These are phyloP conservation scores for Chlorella ohadii DNA, from an alignment of 139 green algal species.

Conservation along the genomic window DNA sequence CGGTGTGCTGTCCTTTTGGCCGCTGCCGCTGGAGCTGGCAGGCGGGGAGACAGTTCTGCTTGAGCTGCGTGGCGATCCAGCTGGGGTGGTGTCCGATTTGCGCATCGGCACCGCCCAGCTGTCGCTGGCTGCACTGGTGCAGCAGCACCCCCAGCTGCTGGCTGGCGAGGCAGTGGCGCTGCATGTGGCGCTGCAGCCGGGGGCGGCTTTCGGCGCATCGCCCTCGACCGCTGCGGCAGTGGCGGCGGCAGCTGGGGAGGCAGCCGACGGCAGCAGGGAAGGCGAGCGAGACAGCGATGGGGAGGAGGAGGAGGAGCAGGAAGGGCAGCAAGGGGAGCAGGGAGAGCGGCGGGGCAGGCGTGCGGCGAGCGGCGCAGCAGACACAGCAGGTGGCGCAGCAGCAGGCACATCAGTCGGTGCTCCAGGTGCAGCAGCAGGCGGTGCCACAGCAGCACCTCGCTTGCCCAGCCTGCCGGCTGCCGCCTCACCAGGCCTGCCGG, in stretches of 20 bases:
- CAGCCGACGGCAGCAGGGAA: not conserved
- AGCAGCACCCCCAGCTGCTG: conserved; percentile 14
- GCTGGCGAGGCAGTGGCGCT: not conserved
- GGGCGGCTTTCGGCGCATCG: not conserved
- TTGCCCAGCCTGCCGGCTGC: no score
- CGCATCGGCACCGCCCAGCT: conserved; percentile 19
- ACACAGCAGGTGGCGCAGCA: no score
- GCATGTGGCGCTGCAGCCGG: not conserved
- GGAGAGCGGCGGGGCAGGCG: not conserved
- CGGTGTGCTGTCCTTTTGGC: conserved; percentile 11
- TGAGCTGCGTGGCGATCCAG: conserved; percentile 31
- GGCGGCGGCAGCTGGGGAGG: not conserved
- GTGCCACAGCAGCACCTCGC: no score
- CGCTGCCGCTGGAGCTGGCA: conserved; percentile 17
- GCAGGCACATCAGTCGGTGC: no score
- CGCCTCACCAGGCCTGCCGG: no score
- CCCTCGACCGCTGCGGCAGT: not conserved
- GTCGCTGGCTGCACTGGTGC: not conserved
- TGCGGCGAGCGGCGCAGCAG: no score
- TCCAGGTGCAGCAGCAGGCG: no score
- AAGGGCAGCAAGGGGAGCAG: not conserved
- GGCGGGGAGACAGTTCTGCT: not conserved
- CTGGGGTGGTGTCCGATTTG: conserved; percentile 20
- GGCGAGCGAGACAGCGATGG: not conserved
- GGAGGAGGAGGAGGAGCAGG: not conserved